phyloP scores from a whole-genome alignment of 441 rosid species.

The Geranium incanum region DNA sequence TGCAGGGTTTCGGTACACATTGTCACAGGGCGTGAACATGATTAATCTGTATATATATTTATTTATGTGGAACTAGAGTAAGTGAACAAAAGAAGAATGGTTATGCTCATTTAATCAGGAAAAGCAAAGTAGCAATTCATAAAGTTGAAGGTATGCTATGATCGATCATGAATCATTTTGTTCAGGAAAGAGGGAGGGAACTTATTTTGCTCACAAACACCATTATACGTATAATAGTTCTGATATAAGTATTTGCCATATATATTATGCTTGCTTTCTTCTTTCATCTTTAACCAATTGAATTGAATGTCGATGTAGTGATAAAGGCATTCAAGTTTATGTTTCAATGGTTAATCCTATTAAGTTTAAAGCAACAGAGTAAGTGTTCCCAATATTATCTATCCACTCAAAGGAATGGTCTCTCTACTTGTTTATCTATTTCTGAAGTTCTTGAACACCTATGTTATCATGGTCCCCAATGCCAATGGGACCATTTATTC shows the following conservation, averaged over 20 bases:
- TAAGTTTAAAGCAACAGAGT: not conserved
- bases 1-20: not conserved
- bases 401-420: not conserved
- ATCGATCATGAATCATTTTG: conserved; percentile 3
- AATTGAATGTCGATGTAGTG: not conserved
- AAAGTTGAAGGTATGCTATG: not conserved
- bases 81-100: not conserved
- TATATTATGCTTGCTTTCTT: not conserved
- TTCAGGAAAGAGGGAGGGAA: not conserved
- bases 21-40: not conserved
- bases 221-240: not conserved
- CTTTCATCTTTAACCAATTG: not conserved
- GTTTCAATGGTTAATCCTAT: not conserved
- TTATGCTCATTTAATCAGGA: not conserved
- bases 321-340: not conserved
- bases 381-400: conserved; percentile 4
- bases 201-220: not conserved
- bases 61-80: not conserved
- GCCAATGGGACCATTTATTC: conserved; percentile 26
- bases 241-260: not conserved
- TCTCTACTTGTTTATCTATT: conserved; percentile 11
- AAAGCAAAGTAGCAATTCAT: not conserved
- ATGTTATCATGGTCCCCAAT: conserved; percentile 23
- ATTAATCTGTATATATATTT: too few relatives aligned
- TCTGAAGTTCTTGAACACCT: conserved; percentile 7